Base-by-base conservation (phyloP, 2,329 filamentous ascomycete genomes). In the Aspergillus novofumigatus region DNA sequence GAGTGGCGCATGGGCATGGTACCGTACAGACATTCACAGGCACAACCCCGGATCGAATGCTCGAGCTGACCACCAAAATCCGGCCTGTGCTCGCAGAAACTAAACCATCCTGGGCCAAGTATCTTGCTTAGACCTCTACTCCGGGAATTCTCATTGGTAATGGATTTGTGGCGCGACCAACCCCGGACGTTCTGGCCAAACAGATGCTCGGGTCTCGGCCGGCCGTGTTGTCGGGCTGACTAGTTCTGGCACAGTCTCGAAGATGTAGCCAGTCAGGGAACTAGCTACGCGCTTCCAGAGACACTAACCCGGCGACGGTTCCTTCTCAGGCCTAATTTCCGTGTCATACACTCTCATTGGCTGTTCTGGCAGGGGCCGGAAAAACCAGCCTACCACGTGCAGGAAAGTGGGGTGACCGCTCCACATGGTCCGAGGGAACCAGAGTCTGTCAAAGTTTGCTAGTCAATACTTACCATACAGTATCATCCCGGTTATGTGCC, bases 311-410 rank as follows among this genome's bases (percentile, higher is more conserved):
- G 59, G 59, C 42, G 50, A 44, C 45, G 4, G 10, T 59, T 44
- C 49, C 62, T 53, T 20, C 32, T 56, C 56, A 9, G 47, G 53
- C 11, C 29, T 45, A 45, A 48, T 47, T 49, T 52, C 54, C 54
- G 54, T 49, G 49, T 41, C 10, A 1, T 29, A 3, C 7, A 7
- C 6, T 1, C 14, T 35, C 3, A 54, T 59, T 56, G 57, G 54
- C 17, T 28, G 14, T 3, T 7, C 6, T 9, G 41, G 51, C 57
- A 29, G 35, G 57, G 52, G 54, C n/a, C 57, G 57, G 57, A 57
- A 49, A 59, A 35, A 49, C 41, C 41, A 54, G 44, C 57, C 57
- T 59, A 59, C 54, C 57, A 57, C 57, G 57, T 59, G 57, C 47
- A 41, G 42, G 42, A 45, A 21, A 20, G 8, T 11, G 42, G 21